These are phyloP conservation scores for Russula abietina DNA, from an alignment of 768 basidiomycete species.

Conservation along the genomic window DNA sequence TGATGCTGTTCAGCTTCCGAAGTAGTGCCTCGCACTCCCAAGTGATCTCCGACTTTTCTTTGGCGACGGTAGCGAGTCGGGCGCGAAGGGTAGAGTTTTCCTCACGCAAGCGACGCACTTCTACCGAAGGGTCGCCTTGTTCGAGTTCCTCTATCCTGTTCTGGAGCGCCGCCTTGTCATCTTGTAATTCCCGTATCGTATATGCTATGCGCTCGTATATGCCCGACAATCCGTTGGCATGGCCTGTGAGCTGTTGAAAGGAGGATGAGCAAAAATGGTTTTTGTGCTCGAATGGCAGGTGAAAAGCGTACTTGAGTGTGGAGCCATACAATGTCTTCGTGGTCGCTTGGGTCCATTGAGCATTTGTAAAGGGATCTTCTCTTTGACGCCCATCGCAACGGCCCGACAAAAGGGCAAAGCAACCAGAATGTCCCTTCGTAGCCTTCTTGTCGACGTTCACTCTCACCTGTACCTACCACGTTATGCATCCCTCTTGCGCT, in stretches of 20 bases:
- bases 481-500: conserved; percentile 64
- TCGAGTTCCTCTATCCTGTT: conserved; percentile 38
- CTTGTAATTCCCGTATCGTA: conserved; percentile 26
- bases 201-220: conserved; percentile 33
- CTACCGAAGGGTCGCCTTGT: conserved; percentile 20
- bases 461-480: conserved; percentile 81
- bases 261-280: not conserved
- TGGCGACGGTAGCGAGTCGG: conserved; percentile 7
- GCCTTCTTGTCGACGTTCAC: conserved; percentile 71
- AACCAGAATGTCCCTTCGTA: conserved; percentile 20
- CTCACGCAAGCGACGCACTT: conserved; percentile 18
- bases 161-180: conserved; percentile 26
- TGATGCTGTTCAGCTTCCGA: conserved; percentile 15
- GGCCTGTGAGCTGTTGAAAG: conserved; percentile 6
- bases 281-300: not conserved
- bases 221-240: conserved; percentile 1
- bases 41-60: conserved; percentile 10
- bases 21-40: conserved; percentile 18
- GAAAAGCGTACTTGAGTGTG: conserved; percentile 1
- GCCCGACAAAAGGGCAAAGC: too few relatives aligned
- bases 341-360: conserved; percentile 8
- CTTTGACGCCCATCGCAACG: not conserved
- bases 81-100: conserved; percentile 18
- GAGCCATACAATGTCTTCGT: conserved; percentile 18
- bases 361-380: not conserved